A percentile compares a stretch with the other conserved stretches of the same genome.
These are phyloP conservation scores for Helenozyma baotianmanensis DNA, from an alignment of 805 yeast species.

Conservation along the genomic window DNA sequence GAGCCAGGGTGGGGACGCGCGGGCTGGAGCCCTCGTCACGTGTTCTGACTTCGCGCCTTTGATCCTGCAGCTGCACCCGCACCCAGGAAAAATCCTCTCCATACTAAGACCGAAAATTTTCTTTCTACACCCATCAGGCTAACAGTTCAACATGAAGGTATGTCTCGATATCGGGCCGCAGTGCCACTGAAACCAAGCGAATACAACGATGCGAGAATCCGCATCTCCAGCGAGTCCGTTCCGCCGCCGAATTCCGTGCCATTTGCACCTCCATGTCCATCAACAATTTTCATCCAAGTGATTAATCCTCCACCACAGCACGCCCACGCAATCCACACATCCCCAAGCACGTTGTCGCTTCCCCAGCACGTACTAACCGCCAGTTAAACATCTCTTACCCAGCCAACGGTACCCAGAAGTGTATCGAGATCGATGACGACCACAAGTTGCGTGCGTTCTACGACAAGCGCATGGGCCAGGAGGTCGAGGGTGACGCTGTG, in stretches of 20 bases:
- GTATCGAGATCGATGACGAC: constrained; percentile 97
- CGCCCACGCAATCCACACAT: neutral
- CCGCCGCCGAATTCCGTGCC: neutral
- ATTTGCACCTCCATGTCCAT: neutral
- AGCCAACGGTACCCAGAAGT: constrained; percentile 99
- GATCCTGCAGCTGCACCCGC: constrained; percentile 4
- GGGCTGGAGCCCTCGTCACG: constrained; percentile 17
- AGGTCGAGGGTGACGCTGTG: constrained; percentile 96
- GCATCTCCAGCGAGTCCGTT: neutral
- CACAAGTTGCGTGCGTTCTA: constrained; percentile 97
- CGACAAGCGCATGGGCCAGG: constrained; percentile 99
- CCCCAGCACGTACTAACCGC: constrained; percentile 10
- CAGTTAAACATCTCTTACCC: constrained; percentile 99
- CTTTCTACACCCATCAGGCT: constrained; percentile 25
- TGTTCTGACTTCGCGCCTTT: constrained; percentile 1
- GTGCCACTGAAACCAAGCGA: no score
- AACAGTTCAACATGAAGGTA: constrained; percentile 43
- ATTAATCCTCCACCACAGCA: neutral
- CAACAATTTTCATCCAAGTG: neutral
- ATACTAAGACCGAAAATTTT: constrained; percentile 15
- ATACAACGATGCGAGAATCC: no score
- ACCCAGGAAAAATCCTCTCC: constrained; percentile 13
- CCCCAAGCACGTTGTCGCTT: no score
- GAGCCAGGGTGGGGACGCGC: no score
- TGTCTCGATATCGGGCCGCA: constrained; percentile 25